Base-by-base conservation (phyloP, 176 grass and related monocot species). In the Carex cristatella region DNA sequence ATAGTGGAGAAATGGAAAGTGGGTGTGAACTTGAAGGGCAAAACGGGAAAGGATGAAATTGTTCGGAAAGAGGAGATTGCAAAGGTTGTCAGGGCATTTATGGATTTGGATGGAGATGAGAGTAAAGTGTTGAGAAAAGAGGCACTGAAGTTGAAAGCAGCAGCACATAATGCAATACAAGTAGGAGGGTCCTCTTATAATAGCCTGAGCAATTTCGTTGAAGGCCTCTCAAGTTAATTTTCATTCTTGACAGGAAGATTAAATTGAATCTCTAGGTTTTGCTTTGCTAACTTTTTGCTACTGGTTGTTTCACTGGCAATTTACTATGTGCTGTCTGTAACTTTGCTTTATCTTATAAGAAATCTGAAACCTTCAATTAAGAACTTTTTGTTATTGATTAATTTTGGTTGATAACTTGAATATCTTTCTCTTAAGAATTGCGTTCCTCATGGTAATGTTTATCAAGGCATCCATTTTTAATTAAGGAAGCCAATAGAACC, bases 1-100 rank as follows among this genome's bases (percentile, higher is more conserved):
- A 69, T 90, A 28, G 83, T 88, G 3, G 86, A 90, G 6, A 78
- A 63, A 48, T 90, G 86, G 88, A 90, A 90, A 33, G 74, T 90
- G 15, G 91, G 91, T 32, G 33, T 84, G 23, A 64, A 72, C 78
- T 85, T 92, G 71, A 88, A 86, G 79, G 86, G 82, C 53, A 87
- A 86, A 81, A 49, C 42, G 85, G 67, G 28, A 58, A 35, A 82
- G n/a, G 80, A 88, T 13, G 53, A 57, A 14, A 31, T 92, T 31
- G 65, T 90, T 73, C 18, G 35, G 35, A 88, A 83, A 86, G 86
- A 90, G 31, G 88, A 92, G 12, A 88, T 90, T 66, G 65, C 79
- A 0, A 15, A 35, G 71, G 18, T 46, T 67, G 75, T 87, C 1
- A 91, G 55, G 84, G 86, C 23, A 83, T 42, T 90, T 42, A 88